phyloP scores from a whole-genome alignment of 129 eudicot genomes.

The Heracleum sosnowskyi region DNA sequence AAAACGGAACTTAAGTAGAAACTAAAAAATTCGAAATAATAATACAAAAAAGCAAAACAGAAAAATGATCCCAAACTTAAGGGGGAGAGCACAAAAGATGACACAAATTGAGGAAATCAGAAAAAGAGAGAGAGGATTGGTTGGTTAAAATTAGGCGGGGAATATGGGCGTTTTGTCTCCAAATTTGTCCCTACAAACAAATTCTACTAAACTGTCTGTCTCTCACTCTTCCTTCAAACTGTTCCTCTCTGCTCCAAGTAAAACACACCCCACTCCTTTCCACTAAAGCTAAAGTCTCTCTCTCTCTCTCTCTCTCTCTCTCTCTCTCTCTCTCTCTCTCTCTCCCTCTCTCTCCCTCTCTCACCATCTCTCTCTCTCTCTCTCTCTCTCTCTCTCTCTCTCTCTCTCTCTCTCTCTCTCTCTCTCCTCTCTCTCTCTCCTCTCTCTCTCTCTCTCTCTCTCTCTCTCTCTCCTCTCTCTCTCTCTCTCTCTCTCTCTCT shows the following conservation, averaged over 20 bases:
- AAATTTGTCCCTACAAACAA: conserved; percentile 1
- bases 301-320: background rate
- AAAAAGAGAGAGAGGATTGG: background rate
- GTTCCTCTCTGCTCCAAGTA: background rate
- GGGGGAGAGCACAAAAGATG: background rate
- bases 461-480: background rate
- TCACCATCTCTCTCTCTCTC: no score
- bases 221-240: background rate
- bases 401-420: no score
- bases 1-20: no score
- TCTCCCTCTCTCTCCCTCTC: no score
- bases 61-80: background rate
- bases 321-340: background rate
- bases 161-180: conserved; percentile 7
- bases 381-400: no score
- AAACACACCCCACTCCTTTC: background rate
- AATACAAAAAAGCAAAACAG: background rate
- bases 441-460: background rate
- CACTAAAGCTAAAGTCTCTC: conserved; percentile 13
- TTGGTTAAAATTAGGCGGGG: background rate
- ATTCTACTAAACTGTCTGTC: conserved; percentile 5
- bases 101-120: background rate
- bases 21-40: no score
- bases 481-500: background rate
- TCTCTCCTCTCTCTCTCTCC: no score